These are phyloP conservation scores for Thalassiosira sp. DNA, from an alignment of 352 stramenopile species.

Conservation along the genomic window DNA sequence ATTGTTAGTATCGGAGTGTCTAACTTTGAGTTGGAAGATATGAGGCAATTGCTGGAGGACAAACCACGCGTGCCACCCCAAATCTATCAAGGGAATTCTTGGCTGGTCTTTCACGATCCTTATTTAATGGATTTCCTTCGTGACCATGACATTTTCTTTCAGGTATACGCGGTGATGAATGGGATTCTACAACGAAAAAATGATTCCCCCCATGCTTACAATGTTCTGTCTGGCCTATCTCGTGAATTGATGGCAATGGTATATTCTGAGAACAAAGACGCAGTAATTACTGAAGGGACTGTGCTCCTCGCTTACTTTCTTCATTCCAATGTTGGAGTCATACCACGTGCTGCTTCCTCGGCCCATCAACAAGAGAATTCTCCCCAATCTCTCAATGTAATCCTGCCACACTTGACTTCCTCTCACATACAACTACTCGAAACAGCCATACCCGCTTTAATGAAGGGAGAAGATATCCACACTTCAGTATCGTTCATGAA, in stretches of 20 bases:
- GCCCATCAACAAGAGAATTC: constrained; percentile 77
- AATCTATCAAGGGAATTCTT: constrained; percentile 76
- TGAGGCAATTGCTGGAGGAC: constrained; percentile 53
- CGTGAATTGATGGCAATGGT: constrained; percentile 27
- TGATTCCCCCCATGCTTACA: constrained; percentile 55
- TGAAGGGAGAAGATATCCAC: constrained; percentile 70
- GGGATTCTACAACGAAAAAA: constrained; percentile 49
- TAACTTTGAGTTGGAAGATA: constrained; percentile 81
- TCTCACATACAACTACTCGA: constrained; percentile 56
- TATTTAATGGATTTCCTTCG: constrained; percentile 59
- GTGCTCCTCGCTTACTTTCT: constrained; percentile 73
- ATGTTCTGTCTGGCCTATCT: constrained; percentile 31
- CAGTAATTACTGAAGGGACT: constrained; percentile 55
- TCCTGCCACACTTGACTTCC: constrained; percentile 55
- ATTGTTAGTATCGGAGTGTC: constrained; percentile 81
- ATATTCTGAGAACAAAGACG: constrained; percentile 13
- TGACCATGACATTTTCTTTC: constrained; percentile 68
- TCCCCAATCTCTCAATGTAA: constrained; percentile 38
- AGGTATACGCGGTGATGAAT: constrained; percentile 75
- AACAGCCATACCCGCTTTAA: constrained; percentile 62
- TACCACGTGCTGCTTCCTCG: constrained; percentile 66
- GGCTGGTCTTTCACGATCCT: constrained; percentile 73
- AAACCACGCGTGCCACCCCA: constrained; percentile 60
- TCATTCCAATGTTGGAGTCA: constrained; percentile 70
- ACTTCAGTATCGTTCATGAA: constrained; percentile 67